Conservation (phyloP, 352 stramenopile genomes). For the Albugo laibachii region DNA sequence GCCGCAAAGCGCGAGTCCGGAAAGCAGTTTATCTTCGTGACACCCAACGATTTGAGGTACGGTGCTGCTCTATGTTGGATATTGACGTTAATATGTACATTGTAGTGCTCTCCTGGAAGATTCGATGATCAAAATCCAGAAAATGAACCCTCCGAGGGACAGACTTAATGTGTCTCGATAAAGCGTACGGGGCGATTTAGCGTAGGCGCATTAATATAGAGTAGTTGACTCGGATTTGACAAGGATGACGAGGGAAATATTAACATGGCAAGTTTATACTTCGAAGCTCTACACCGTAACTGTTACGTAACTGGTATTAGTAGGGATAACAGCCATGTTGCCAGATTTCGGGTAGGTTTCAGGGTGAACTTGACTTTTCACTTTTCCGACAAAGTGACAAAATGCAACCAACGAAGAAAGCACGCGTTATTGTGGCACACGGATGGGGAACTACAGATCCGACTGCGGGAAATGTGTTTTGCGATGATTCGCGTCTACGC, state of each 20-base stretch:
- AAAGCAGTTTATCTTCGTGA: constrained; percentile 83
- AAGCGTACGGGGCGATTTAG: too few species aligned
- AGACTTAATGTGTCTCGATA: constrained; percentile 22
- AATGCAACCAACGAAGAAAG: too few species aligned
- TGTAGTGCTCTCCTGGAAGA: constrained; percentile 45
- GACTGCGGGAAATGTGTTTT: constrained; percentile 43
- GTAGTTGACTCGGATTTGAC: too few species aligned
- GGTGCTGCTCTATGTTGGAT: background rate
- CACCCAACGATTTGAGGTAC: constrained; percentile 73
- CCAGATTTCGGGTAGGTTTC: too few species aligned
- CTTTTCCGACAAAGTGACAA: too few species aligned
- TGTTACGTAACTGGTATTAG: too few species aligned
- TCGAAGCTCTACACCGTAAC: too few species aligned
- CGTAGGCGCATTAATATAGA: too few species aligned
- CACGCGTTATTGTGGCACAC: constrained; percentile 21
- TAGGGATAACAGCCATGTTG: too few species aligned
- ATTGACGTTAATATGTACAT: constrained; percentile 1
- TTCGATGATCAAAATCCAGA: constrained; percentile 71
- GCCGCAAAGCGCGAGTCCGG: constrained; percentile 48
- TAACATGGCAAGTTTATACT: too few species aligned
- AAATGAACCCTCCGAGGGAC: constrained; percentile 71
- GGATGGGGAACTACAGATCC: constrained; percentile 26
- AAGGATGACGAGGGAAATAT: too few species aligned
- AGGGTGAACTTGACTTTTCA: too few species aligned
- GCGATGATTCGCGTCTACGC: constrained; percentile 56